Evolutionary conservation across 2,329 filamentous ascomycete species (phyloP).

Genomic region (Aspergillus neoniger): DNA sequence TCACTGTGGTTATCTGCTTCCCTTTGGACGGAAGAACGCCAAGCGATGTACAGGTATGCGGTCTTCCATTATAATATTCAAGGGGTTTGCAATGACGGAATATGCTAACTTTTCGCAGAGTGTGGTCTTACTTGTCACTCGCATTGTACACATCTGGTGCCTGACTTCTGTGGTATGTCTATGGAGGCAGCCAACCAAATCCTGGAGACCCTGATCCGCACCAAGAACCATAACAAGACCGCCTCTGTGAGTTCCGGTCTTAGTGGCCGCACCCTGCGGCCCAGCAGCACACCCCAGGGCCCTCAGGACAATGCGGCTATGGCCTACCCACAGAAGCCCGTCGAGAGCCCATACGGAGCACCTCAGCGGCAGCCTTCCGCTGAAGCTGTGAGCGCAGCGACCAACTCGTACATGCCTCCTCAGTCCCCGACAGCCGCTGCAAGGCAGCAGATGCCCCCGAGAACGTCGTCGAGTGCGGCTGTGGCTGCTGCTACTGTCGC

Average conservation of each 20-base stretch:
- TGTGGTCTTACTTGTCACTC: constrained; percentile 90
- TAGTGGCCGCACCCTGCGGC: constrained; percentile 67
- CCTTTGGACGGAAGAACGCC: constrained; percentile 92
- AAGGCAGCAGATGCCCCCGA: constrained; percentile 50
- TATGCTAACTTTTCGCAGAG: constrained; percentile 55
- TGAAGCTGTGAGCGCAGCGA: constrained; percentile 46
- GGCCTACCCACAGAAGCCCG: constrained; percentile 39
- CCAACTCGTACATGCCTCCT: constrained; percentile 46
- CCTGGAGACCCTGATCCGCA: constrained; percentile 77
- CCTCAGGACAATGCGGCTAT: constrained; percentile 41
- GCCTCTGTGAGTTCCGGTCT: constrained; percentile 56
- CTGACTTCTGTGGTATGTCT: constrained; percentile 98
- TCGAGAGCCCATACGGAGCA: constrained; percentile 38
- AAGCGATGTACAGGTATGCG: constrained; percentile 79
- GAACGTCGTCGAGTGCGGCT: constrained; percentile 52
- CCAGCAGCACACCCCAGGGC: constrained; percentile 49
- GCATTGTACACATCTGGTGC: constrained; percentile 89
- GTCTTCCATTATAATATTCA: background rate
- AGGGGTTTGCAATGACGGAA: background rate
- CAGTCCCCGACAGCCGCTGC: constrained; percentile 46
- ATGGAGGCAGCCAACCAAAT: constrained; percentile 97
- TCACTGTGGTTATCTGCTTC: constrained; percentile 94
- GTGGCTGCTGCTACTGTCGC: constrained; percentile 52
- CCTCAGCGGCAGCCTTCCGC: constrained; percentile 41
- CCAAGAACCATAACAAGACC: constrained; percentile 66